phyloP scores from a whole-genome alignment of 1,284 basidiomycete species.

The Wolfiporia cocos region DNA sequence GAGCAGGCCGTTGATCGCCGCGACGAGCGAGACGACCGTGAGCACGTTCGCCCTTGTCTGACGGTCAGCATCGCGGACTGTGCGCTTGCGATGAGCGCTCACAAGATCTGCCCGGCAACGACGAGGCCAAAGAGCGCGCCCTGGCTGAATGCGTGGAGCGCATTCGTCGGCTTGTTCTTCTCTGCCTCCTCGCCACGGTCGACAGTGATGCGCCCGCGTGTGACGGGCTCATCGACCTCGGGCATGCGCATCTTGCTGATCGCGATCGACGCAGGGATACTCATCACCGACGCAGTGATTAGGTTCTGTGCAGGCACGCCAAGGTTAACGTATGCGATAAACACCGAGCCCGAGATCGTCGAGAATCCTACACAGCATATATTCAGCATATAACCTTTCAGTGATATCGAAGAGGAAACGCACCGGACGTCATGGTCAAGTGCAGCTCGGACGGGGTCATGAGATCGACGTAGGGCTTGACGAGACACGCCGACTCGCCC shows the following conservation, averaged over 20 bases:
- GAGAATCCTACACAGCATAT: slow-evolving; percentile 51
- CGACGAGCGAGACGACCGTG: slow-evolving; percentile 76
- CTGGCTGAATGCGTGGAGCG: slow-evolving; percentile 83
- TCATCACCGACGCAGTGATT: slow-evolving; percentile 90
- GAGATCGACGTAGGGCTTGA: slow-evolving; percentile 79
- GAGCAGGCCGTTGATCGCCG: slow-evolving; percentile 78
- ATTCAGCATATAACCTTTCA: neutral
- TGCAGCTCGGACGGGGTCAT: slow-evolving; percentile 91
- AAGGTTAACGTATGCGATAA: slow-evolving; percentile 78
- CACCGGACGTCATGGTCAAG: slow-evolving; percentile 84
- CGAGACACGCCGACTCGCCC: slow-evolving; percentile 82
- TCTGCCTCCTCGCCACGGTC: slow-evolving; percentile 64
- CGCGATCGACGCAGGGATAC: slow-evolving; percentile 89
- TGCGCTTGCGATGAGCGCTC: slow-evolving; percentile 19
- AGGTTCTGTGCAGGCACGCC: slow-evolving; percentile 83
- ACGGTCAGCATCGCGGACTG: slow-evolving; percentile 1
- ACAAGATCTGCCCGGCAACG: slow-evolving; percentile 84
- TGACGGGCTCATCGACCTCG: slow-evolving; percentile 81
- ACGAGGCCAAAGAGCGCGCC: slow-evolving; percentile 84
- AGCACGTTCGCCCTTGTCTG: slow-evolving; percentile 65
- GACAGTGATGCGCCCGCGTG: slow-evolving; percentile 74
- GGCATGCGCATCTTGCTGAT: slow-evolving; percentile 85
- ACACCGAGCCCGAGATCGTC: slow-evolving; percentile 86
- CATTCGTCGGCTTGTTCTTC: slow-evolving; percentile 59
- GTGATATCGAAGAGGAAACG: slow-evolving; percentile 14